These are phyloP conservation scores for Zygosaccharomyces rouxii DNA, from an alignment of 805 yeast genomes.

Conservation along the genomic window DNA sequence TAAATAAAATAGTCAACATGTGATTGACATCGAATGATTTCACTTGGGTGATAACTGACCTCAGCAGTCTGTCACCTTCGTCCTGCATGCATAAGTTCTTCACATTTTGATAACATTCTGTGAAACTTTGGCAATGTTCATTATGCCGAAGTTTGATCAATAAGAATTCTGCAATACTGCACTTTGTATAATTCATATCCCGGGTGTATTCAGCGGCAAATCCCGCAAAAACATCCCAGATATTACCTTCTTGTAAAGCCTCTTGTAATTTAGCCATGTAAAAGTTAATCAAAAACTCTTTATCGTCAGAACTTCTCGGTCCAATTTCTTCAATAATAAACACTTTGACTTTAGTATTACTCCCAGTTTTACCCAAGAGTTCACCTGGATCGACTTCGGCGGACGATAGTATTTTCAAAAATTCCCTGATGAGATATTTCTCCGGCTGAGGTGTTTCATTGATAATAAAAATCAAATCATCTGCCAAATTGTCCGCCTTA, in stretches of 20 bases:
- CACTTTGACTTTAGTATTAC: slow-evolving; percentile 21
- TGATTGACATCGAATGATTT: slow-evolving; percentile 21
- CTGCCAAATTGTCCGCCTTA: slow-evolving; percentile 4
- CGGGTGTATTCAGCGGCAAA: slow-evolving; percentile 21
- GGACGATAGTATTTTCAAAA: slow-evolving; percentile 12
- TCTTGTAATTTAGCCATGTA: slow-evolving; percentile 25
- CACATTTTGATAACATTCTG: slow-evolving; percentile 7
- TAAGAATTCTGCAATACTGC: slow-evolving; percentile 18
- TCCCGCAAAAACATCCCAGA: slow-evolving; percentile 19
- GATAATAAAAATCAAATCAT: slow-evolving; percentile 20
- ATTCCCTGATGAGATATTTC: slow-evolving; percentile 2
- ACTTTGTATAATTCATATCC: slow-evolving; percentile 26
- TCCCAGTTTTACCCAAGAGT: slow-evolving; percentile 14
- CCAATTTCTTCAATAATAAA: slow-evolving; percentile 26
- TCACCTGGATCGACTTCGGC: slow-evolving; percentile 13
- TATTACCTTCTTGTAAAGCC: slow-evolving; percentile 11
- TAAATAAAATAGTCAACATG: slow-evolving; percentile 15
- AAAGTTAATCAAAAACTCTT: slow-evolving; percentile 24
- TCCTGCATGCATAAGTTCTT: slow-evolving; percentile 9
- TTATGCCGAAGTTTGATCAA: slow-evolving; percentile 17
- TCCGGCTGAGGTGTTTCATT: slow-evolving; percentile 4
- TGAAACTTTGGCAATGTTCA: slow-evolving; percentile 10
- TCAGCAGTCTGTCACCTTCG: slow-evolving; percentile 5
- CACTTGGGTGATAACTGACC: slow-evolving; percentile 7
- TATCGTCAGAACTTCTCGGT: slow-evolving; percentile 18